phyloP scores from a whole-genome alignment of 2,329 filamentous ascomycete genomes.

The Exophiala spinifera region DNA sequence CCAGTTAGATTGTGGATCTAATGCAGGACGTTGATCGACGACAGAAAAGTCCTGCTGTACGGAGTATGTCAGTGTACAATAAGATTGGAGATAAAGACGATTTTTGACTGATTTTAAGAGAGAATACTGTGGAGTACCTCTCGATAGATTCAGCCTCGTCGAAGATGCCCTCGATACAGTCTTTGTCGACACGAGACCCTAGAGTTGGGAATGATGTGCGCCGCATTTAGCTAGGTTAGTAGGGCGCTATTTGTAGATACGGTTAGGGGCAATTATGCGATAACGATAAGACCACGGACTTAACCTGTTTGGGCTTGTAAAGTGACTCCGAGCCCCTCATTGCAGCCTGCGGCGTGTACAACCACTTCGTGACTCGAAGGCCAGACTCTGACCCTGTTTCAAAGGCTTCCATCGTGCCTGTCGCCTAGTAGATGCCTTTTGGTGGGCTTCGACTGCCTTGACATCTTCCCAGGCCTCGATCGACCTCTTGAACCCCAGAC shows the following conservation, averaged over 20 bases:
- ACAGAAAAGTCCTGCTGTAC: neutral
- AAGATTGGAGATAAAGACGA: neutral
- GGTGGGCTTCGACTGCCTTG: neutral
- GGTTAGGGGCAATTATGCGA: neutral
- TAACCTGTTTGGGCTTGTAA: neutral
- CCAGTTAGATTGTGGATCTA: neutral
- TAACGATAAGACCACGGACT: neutral
- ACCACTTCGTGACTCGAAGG: neutral
- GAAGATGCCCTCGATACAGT: too few relatives aligned
- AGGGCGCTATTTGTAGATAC: neutral
- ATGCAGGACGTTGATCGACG: neutral
- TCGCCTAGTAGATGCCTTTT: neutral
- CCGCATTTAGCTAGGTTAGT: neutral
- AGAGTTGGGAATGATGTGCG: neutral
- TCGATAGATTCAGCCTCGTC: too few relatives aligned
- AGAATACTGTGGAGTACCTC: too few relatives aligned
- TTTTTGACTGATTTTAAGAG: neutral
- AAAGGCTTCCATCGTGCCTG: neutral
- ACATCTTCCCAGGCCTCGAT: neutral
- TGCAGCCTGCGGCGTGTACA: constrained; percentile 8
- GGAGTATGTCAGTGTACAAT: neutral
- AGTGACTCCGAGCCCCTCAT: constrained; percentile 9
- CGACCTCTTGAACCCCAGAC: too few relatives aligned
- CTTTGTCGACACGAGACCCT: too few relatives aligned
- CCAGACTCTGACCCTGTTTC: neutral